Evolutionary conservation across 176 grass and related monocot genomes (phyloP), one percentile per base, ranked within the genome.

Genomic region (Elaeis guineensis): DNA sequence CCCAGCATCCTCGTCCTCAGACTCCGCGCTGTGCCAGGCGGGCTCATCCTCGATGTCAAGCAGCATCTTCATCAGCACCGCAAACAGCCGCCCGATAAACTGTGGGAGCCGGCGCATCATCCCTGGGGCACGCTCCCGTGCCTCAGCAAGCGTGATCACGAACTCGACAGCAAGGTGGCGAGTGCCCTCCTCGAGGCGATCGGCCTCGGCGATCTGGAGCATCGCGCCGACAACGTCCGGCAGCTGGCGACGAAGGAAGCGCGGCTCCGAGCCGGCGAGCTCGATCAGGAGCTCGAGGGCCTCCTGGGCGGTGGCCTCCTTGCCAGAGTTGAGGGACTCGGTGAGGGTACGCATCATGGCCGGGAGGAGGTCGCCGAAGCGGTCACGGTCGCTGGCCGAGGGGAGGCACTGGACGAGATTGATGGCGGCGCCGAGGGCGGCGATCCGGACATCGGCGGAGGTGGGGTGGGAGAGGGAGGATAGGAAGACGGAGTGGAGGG

Each of bases 31-130:
- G 64, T 98, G 87, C 94, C 94, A 98, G 19, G 82, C 52, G 17
- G 85, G 77, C 5, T 98, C 94, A 25, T 98, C 94, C 75, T 98
- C 94, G 0, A 98, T 86, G 73, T 98, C 94, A 19, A 98, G 82
- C 26, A 98, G 21, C 87, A 98, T 89, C 73, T 98, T 86, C 94
- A 98, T 98, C 18, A 98, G 84, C 72, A 98, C 94, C 6, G 79
- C 82, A 51, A 98, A 98, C 29, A 98, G 71, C 63, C 94, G 80
- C n/a, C 94, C 85, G 2, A 98, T 79, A 54, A 98, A 98, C 75
- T 98, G 94, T 0, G 94, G 94, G 22, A 98, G 83, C 28, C 83
- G 72, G 11, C 94, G 76, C 88, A 98, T 98, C 94, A 98, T 98
- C 52, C 94, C 94, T 0, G 94, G 94, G 0, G 94, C 94, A 0